These are phyloP conservation scores for Pontederia crassipes DNA, from an alignment of 176 grass and related monocot species.

Conservation along the genomic window DNA sequence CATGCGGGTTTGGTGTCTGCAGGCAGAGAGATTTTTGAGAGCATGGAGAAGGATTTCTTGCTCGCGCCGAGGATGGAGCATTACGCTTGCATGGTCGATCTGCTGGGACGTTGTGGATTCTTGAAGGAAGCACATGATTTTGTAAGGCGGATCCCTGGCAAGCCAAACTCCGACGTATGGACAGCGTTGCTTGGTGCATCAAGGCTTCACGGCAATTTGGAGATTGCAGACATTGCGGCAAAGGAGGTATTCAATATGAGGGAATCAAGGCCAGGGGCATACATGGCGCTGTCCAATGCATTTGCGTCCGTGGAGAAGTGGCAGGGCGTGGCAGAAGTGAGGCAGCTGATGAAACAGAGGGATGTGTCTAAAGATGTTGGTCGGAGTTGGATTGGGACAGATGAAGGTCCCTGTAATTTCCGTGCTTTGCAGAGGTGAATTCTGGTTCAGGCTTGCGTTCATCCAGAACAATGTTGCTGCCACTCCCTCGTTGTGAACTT, in stretches of 20 bases:
- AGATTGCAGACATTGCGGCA: slow-evolving; percentile 45
- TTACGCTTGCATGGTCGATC: slow-evolving; percentile 85
- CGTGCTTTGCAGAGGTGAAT: neutral
- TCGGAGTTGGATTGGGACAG: slow-evolving; percentile 46
- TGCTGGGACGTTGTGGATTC: slow-evolving; percentile 55
- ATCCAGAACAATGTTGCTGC: no score
- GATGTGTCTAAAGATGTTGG: slow-evolving; percentile 54
- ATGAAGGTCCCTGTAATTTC: slow-evolving; percentile 12
- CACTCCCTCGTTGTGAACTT: no score
- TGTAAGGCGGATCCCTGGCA: slow-evolving; percentile 37
- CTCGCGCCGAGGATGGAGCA: slow-evolving; percentile 72
- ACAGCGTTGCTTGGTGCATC: slow-evolving; percentile 54
- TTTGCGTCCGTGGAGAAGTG: slow-evolving; percentile 61
- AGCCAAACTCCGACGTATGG: slow-evolving; percentile 73
- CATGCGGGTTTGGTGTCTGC: slow-evolving; percentile 47
- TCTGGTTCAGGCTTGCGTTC: no score
- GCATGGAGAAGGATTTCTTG: slow-evolving; percentile 50
- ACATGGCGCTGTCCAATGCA: slow-evolving; percentile 83
- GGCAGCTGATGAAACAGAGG: slow-evolving; percentile 58
- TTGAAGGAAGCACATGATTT: slow-evolving; percentile 42
- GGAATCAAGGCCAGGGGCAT: slow-evolving; percentile 47
- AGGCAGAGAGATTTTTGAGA: slow-evolving; percentile 61
- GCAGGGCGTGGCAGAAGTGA: slow-evolving; percentile 45
- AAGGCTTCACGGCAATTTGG: slow-evolving; percentile 54
- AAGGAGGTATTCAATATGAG: slow-evolving; percentile 58